Conservation (phyloP, 2,329 filamentous ascomycete genomes). For the Ophiostoma angusticollis region DNA sequence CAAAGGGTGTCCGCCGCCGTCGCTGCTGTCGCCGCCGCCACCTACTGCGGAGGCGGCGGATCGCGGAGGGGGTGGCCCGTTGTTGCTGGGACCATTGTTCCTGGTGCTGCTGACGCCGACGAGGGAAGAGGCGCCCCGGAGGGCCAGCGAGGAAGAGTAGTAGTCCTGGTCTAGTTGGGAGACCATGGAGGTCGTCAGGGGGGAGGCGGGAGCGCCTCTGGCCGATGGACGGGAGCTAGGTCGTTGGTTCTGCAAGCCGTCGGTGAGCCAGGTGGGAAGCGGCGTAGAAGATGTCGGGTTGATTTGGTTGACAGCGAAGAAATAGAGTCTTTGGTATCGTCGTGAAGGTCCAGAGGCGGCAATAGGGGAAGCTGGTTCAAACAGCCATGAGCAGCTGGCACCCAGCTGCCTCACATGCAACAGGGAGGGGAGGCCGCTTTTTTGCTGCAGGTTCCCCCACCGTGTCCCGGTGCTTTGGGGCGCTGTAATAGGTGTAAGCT, state of each 20-base stretch:
- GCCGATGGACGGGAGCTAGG: not conserved
- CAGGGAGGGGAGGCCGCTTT: constrained; percentile 7
- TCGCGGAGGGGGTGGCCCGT: constrained; percentile 13
- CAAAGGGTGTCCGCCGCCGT: not conserved
- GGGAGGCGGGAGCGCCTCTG: not conserved
- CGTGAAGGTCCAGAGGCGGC: too few species aligned
- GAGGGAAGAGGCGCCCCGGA: constrained; percentile 22
- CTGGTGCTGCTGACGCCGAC: constrained; percentile 14
- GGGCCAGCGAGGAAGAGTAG: constrained; percentile 20
- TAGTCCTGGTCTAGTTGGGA: constrained; percentile 20
- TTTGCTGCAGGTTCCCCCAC: not conserved
- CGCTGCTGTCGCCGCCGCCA: not conserved
- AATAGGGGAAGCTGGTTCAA: too few species aligned
- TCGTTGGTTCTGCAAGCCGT: too few species aligned
- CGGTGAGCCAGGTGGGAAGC: too few species aligned
- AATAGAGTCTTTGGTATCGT: too few species aligned
- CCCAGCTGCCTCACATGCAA: too few species aligned
- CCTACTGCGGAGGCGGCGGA: constrained; percentile 7
- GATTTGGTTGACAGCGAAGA: too few species aligned
- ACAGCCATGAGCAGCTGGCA: too few species aligned
- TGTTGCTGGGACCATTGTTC: constrained; percentile 12
- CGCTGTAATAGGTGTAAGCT: too few species aligned
- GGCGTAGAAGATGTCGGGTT: too few species aligned
- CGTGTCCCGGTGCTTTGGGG: not conserved
- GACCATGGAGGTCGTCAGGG: constrained; percentile 19